Base-by-base conservation (phyloP, 371 early-diverging fungal genomes). In the Enterospora canceri region DNA sequence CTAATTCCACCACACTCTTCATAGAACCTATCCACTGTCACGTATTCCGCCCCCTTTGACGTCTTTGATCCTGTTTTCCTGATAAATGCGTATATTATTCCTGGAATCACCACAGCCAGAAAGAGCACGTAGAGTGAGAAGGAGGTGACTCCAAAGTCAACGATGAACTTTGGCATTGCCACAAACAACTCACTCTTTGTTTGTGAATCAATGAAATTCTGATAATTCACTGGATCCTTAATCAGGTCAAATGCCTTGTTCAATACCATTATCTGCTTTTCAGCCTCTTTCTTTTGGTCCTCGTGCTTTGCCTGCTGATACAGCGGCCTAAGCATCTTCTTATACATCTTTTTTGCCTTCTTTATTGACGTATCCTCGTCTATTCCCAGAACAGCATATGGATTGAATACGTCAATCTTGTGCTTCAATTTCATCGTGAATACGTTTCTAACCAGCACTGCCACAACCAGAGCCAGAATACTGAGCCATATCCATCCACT, bases 161-260 rank as follows among this genome's bases (percentile, higher is more conserved):
- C 58, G 33, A 76, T 18, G 32, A 70, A 62, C 26, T 54, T 26
- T 28, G 80, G 80, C n/a, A 80, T 76, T 15, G 80, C 80, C 4
- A 80, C 62, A 15, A 74, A 57, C 58, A 76, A 70, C n/a, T 71
- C 69, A 16, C 58, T 64, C 55, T 56, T 65, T 23, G 53, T 62
- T 15, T 71, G 68, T 1, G 26, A 59, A 23, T 58, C 48, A 48
- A 77, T 63, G 72, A 73, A 80, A 1, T 47, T 30, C 30, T 67
- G 66, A 48, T 73, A 67, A 23, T 48, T 65, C 19, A 63, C 58
- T 49, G 64, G 53, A 67, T 80, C 58, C 29, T 64, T 68, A 2
- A 80, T 30, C 24, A 74, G 63, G 15, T 68, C 62, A 62, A 61
- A 68, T n/a, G 75, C 76, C 48, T 66, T 74, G 31, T 59, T 63